These are phyloP conservation scores for Saccharomycopsis sp. DNA, from an alignment of 805 yeast genomes.

Conservation along the genomic window DNA sequence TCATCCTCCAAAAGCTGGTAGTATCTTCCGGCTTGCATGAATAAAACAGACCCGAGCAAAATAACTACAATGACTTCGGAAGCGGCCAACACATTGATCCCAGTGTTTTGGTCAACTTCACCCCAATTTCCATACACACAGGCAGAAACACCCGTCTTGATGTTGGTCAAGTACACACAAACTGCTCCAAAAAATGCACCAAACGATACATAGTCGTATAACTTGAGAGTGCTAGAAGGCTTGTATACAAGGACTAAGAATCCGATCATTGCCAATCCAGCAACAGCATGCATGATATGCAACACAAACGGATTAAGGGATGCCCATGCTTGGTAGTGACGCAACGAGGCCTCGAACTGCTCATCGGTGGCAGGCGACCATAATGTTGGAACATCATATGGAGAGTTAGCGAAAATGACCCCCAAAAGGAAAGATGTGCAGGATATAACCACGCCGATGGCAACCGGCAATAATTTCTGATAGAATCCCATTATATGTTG, in stretches of 20 bases:
- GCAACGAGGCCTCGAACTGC: conserved; percentile 55
- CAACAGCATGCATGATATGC: conserved; percentile 55
- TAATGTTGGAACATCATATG: conserved; percentile 72
- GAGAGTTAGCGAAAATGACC: conserved; percentile 65
- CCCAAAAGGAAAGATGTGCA: conserved; percentile 78
- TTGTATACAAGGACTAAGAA: conserved; percentile 71
- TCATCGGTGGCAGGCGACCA: conserved; percentile 53
- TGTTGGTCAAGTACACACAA: conserved; percentile 79
- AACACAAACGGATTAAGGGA: conserved; percentile 49
- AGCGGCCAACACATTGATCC: conserved; percentile 88
- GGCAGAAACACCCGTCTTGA: conserved; percentile 71
- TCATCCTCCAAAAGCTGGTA: conserved; percentile 33
- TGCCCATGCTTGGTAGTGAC: conserved; percentile 74
- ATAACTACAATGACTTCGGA: conserved; percentile 70
- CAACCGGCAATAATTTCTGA: conserved; percentile 40
- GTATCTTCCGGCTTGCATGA: conserved; percentile 83
- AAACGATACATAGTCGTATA: conserved; percentile 85
- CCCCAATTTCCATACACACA: conserved; percentile 81
- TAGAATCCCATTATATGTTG: conserved; percentile 23
- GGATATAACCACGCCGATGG: conserved; percentile 33
- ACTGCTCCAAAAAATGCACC: conserved; percentile 65
- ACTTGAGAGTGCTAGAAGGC: conserved; percentile 78
- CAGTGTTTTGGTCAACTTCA: conserved; percentile 80
- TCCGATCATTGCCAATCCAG: conserved; percentile 64
- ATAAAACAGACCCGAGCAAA: conserved; percentile 68